These are phyloP conservation scores for Pichia sp. DNA, from an alignment of 1,139 yeast species.

Conservation along the genomic window DNA sequence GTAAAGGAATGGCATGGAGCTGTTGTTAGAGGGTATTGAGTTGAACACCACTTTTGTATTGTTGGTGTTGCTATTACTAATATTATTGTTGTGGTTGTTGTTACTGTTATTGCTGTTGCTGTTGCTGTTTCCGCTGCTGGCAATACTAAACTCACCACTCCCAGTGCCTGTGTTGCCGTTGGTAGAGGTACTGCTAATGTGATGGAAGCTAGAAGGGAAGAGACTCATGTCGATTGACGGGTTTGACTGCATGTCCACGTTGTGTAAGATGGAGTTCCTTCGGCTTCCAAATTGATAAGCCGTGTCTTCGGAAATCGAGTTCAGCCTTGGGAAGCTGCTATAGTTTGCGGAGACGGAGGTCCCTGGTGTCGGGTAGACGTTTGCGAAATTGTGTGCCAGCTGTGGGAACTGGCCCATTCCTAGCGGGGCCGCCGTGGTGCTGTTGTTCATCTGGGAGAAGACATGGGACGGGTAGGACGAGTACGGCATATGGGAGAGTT, in stretches of 20 bases:
- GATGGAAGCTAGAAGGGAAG: neutral
- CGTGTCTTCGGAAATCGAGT: slow-evolving; percentile 27
- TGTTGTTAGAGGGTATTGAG: neutral
- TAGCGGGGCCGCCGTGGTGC: neutral
- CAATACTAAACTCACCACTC: too few species aligned
- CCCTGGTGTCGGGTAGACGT: neutral
- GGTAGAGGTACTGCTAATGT: neutral
- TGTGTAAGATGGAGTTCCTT: slow-evolving; percentile 22
- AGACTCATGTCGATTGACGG: slow-evolving; percentile 10
- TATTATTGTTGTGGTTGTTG: neutral
- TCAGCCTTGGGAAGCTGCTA: slow-evolving; percentile 19
- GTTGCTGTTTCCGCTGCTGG: too few species aligned
- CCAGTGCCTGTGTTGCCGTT: neutral
- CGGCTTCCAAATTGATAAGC: slow-evolving; percentile 22
- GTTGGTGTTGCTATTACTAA: neutral
- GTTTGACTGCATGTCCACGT: slow-evolving; percentile 9
- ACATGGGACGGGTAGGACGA: neutral
- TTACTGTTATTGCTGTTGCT: neutral
- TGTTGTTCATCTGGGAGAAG: neutral
- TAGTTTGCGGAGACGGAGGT: neutral
- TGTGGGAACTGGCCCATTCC: slow-evolving; percentile 2
- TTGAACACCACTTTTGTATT: slow-evolving; percentile 1
- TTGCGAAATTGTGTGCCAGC: neutral
- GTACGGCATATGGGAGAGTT: neutral
- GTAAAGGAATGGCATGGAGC: slow-evolving; percentile 7